Conservation (phyloP, 768 basidiomycete genomes). For the Phylloporus sp. region DNA sequence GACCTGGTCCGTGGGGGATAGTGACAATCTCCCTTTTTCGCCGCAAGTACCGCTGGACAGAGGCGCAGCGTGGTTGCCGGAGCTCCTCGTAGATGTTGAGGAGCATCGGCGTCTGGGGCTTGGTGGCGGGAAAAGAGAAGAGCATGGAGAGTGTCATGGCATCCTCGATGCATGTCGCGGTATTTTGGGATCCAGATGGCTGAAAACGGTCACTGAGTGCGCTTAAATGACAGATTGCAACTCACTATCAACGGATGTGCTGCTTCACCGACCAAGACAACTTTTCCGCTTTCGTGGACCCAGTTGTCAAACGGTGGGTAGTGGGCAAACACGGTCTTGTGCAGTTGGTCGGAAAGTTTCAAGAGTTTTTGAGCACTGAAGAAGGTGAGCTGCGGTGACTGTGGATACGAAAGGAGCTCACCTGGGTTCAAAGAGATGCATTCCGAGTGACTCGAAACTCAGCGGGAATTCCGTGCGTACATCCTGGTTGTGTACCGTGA, state of each 20-base stretch:
- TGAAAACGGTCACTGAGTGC: slow-evolving; percentile 13
- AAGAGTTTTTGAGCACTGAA: slow-evolving; percentile 20
- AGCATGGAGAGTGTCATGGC: slow-evolving; percentile 55
- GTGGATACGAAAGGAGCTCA: not conserved
- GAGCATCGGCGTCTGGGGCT: slow-evolving; percentile 45
- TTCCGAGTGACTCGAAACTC: slow-evolving; percentile 9
- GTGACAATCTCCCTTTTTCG: slow-evolving; percentile 41
- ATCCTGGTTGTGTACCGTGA: not conserved
- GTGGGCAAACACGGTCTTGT: slow-evolving; percentile 31
- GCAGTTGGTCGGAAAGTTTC: slow-evolving; percentile 10
- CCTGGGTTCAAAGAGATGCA: slow-evolving; percentile 22
- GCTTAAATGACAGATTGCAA: not conserved
- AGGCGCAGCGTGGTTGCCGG: slow-evolving; percentile 44
- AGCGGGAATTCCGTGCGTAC: slow-evolving; percentile 8
- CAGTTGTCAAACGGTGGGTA: slow-evolving; percentile 42
- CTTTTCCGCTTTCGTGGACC: slow-evolving; percentile 47
- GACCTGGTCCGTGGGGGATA: slow-evolving; percentile 40
- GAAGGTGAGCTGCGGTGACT: not conserved
- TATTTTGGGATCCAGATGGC: slow-evolving; percentile 49
- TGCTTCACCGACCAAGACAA: slow-evolving; percentile 56
- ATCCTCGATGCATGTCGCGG: slow-evolving; percentile 53
- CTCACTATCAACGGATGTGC: slow-evolving; percentile 52
- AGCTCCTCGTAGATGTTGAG: slow-evolving; percentile 57
- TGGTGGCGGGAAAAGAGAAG: slow-evolving; percentile 47
- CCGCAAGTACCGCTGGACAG: slow-evolving; percentile 39